These are phyloP conservation scores for Zostera marina DNA, from an alignment of 116 monocot species.

Conservation along the genomic window DNA sequence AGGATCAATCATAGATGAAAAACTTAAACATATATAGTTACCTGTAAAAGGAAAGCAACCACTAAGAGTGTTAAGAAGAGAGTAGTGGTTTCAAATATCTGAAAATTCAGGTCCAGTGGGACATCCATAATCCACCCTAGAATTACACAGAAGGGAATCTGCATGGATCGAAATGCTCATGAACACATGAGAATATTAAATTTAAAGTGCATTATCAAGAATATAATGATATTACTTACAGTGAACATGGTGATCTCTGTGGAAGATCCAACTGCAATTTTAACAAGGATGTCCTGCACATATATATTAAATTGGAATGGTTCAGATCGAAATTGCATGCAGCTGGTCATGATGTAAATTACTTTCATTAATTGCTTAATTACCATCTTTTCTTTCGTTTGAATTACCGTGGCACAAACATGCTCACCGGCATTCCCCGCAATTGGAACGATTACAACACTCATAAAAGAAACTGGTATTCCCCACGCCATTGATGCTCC, in stretches of 20 bases:
- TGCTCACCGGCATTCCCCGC: conserved; percentile 92
- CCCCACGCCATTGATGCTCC: conserved; percentile 61
- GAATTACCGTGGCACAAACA: conserved; percentile 80
- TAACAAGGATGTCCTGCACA: conserved; percentile 57
- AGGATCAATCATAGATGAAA: too few species aligned
- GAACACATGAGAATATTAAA: too few species aligned
- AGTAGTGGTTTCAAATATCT: conserved; percentile 57
- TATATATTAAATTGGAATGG: not conserved
- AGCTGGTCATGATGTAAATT: not conserved
- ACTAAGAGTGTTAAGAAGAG: conserved; percentile 63
- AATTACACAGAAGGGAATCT: conserved; percentile 62
- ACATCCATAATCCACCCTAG: conserved; percentile 56
- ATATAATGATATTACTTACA: conserved; percentile 19
- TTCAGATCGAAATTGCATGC: not conserved
- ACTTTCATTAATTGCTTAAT: conserved; percentile 2
- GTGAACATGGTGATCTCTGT: conserved; percentile 88
- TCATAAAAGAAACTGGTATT: conserved; percentile 73
- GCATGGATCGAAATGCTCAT: conserved; percentile 1
- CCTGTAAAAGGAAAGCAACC: conserved; percentile 64
- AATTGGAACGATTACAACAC: conserved; percentile 77
- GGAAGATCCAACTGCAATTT: conserved; percentile 84
- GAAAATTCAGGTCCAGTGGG: conserved; percentile 66
- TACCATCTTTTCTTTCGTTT: conserved; percentile 91
- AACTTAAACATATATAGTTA: not conserved
- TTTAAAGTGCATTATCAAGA: too few species aligned